A percentile compares a stretch with the other conserved stretches of the same genome.
These are phyloP conservation scores for Colletotrichum lupini DNA, from an alignment of 2,329 filamentous ascomycete species.

Conservation along the genomic window DNA sequence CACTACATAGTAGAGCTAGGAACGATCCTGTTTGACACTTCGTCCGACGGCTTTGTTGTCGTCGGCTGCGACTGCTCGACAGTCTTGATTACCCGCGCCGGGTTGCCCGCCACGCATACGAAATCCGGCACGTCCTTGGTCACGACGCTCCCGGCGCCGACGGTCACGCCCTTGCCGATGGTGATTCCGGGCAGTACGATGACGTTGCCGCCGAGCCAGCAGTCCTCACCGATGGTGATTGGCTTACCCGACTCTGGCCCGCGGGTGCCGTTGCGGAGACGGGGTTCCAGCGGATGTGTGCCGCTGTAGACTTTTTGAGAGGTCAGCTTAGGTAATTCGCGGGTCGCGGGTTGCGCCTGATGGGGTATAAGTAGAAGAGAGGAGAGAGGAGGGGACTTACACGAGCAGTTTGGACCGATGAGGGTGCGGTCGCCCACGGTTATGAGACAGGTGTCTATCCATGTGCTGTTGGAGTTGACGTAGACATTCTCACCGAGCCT, in stretches of 20 bases:
- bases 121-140: conserved; percentile 79
- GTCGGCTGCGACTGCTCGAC: conserved; percentile 45
- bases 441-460: conserved; percentile 81
- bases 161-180: conserved; percentile 77
- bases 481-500: conserved; percentile 77
- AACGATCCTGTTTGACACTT: conserved; percentile 19
- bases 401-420: conserved; percentile 79
- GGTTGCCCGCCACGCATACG: conserved; percentile 74
- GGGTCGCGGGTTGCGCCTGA: background rate
- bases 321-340: conserved; percentile 37
- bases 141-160: conserved; percentile 86
- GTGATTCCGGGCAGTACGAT: conserved; percentile 81
- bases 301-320: conserved; percentile 70
- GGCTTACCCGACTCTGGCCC: conserved; percentile 81
- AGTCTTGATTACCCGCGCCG: conserved; percentile 67
- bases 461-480: conserved; percentile 79
- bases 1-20: conserved; percentile 31
- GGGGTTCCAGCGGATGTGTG: conserved; percentile 81
- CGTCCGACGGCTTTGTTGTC: conserved; percentile 4
- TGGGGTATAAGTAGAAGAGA: background rate
- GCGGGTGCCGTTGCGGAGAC: conserved; percentile 76
- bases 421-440: conserved; percentile 82
- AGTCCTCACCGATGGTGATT: conserved; percentile 82
- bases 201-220: conserved; percentile 81
- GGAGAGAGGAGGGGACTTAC: background rate